Conservation (phyloP, 331 rosid genomes). For the Quercus lobata region DNA sequence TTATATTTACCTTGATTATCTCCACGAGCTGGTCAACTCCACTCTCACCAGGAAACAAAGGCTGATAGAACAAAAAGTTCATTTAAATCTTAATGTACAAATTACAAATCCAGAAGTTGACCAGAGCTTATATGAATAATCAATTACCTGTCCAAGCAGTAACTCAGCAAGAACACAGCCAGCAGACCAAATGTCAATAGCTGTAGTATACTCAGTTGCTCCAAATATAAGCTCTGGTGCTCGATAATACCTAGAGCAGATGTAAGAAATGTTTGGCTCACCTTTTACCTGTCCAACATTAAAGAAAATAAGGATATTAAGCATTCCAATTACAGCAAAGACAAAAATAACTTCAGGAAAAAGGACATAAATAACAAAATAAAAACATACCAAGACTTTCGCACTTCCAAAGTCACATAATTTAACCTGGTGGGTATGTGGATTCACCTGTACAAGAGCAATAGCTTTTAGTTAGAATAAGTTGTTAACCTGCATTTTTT, state of each 20-base stretch:
- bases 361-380: constrained; percentile 1
- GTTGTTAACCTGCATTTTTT: background rate
- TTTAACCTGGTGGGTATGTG: constrained; percentile 96
- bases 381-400: constrained; percentile 78
- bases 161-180: constrained; percentile 94
- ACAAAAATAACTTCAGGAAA: constrained; percentile 5
- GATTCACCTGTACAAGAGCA: constrained; percentile 67
- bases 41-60: constrained; percentile 93
- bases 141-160: constrained; percentile 76
- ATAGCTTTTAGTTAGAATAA: background rate
- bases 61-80: constrained; percentile 36
- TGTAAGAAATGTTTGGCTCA: constrained; percentile 87
- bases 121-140: background rate
- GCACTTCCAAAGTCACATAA: constrained; percentile 98
- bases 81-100: constrained; percentile 8
- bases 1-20: constrained; percentile 69
- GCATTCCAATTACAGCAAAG: background rate
- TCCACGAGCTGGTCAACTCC: constrained; percentile 97
- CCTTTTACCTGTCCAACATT: constrained; percentile 62
- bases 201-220: constrained; percentile 83
- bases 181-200: constrained; percentile 88
- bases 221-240: constrained; percentile 98
- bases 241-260: constrained; percentile 85
- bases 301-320: constrained; percentile 7
- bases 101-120: constrained; percentile 7